These are phyloP conservation scores for Cylindrodendrum hubeiense DNA, from an alignment of 2,329 filamentous ascomycete species.

Conservation along the genomic window DNA sequence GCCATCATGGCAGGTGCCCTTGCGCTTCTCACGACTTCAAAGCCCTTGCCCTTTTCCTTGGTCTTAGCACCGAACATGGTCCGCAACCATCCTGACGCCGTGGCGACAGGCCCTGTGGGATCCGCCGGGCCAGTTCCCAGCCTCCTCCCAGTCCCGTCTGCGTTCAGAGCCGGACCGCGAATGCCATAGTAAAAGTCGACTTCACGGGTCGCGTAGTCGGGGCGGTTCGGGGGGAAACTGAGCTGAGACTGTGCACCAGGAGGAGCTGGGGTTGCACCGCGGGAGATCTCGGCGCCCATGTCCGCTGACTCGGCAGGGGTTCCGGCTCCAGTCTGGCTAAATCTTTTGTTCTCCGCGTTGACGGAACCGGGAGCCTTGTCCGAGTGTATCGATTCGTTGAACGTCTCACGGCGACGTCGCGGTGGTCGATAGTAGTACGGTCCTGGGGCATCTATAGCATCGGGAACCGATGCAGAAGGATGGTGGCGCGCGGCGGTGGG, in stretches of 20 bases:
- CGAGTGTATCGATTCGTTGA: conserved; percentile 53
- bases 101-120: conserved; percentile 90
- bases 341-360: conserved; percentile 50
- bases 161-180: conserved; percentile 86
- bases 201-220: conserved; percentile 93
- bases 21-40: conserved; percentile 93
- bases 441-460: conserved; percentile 75
- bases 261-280: conserved; percentile 59
- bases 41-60: conserved; percentile 95
- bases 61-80: conserved; percentile 84
- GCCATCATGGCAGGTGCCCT: conserved; percentile 82
- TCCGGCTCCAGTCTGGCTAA: conserved; percentile 50
- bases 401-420: conserved; percentile 74
- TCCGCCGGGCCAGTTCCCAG: conserved; percentile 95
- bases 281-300: conserved; percentile 55
- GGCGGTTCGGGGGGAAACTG: conserved; percentile 67
- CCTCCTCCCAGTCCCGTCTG: conserved; percentile 83
- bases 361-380: conserved; percentile 48
- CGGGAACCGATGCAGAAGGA: conserved; percentile 60
- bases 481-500: conserved; percentile 63
- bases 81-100: conserved; percentile 90
- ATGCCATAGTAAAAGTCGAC: conserved; percentile 98
- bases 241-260: conserved; percentile 45
- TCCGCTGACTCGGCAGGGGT: conserved; percentile 54
- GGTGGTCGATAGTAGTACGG: conserved; percentile 95